These are phyloP conservation scores for Blastobotrys illinoisensis DNA, from an alignment of 1,139 yeast genomes.

Conservation along the genomic window DNA sequence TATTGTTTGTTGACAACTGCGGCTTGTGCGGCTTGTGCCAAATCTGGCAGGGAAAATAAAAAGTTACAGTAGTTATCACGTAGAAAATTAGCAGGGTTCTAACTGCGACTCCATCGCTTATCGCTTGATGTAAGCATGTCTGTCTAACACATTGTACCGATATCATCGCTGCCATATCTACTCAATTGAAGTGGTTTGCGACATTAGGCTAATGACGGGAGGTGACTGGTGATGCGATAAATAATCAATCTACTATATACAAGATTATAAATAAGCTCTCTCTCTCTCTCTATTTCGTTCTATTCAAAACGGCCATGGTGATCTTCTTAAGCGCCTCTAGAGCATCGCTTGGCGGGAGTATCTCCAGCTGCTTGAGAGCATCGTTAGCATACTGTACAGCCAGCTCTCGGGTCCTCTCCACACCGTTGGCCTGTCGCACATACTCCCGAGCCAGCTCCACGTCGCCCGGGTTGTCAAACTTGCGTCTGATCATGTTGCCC, in stretches of 20 bases:
- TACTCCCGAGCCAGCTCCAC: constrained; percentile 71
- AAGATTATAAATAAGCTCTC: constrained; percentile 1
- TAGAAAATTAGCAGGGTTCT: no score
- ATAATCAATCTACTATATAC: constrained; percentile 3
- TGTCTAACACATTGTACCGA: no score
- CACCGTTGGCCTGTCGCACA: constrained; percentile 68
- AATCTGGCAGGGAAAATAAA: no score
- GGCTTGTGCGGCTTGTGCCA: neutral
- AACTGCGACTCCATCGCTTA: no score
- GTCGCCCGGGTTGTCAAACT: constrained; percentile 77
- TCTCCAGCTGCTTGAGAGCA: constrained; percentile 62
- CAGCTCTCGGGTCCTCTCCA: constrained; percentile 66
- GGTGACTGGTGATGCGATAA: no score
- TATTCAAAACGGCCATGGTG: constrained; percentile 76
- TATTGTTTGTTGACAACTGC: neutral
- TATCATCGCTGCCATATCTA: no score
- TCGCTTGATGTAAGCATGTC: no score
- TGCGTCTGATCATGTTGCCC: constrained; percentile 77
- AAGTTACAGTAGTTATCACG: no score
- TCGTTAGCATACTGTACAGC: constrained; percentile 72
- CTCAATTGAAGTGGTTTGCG: no score
- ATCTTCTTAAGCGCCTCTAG: constrained; percentile 81
- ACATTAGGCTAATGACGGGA: no score
- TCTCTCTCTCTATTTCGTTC: constrained; percentile 51
- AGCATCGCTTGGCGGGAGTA: constrained; percentile 82